Base-by-base conservation (phyloP, 345 rosid genomes). In the Boechera stricta region DNA sequence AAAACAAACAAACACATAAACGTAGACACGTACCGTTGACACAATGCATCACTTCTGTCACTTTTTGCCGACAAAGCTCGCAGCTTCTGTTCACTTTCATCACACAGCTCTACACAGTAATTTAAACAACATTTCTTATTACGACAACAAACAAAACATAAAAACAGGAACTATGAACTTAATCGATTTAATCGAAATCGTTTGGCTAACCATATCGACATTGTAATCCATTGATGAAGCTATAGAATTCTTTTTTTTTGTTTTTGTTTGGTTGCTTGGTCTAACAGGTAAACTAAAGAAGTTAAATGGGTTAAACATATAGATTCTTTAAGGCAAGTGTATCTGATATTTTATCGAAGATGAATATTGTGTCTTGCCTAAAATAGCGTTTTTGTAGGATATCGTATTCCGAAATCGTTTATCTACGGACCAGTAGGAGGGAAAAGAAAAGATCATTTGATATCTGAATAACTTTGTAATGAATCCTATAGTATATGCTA, bases 81-180 rank as follows among this genome's bases (percentile, higher is more conserved):
- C 81, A 77, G 61, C 15, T 29, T 64, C 62, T 64, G 52, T 77
- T 71, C 72, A 71, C 72, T 71, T 71, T 71, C 60, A 77, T 77
- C 47, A 45, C 77, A 48, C 67, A 71, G 29, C 60, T 77, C 77
- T 77, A 71, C 61, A 69, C 6, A 59, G 48, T 52, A 1, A 16
- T 18, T 32, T 7, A 49, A 41, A 49, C 45, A 64, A 42, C 26
- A 44, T 53, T 53, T 12, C 28, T 18, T 36, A 33, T 53, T 12
- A 39, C 15, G 12, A 16, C 5, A 7, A 18, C 6, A 8, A 44
- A 24, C 2, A 5, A 0, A 0, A 32, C 32, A 52, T 33, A 42
- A 11, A 31, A 15, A 51, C 24, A 15, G 0, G 44, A 6, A 57
- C 4, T 0, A 5, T 42, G 47, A 38, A 49, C 6, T 26, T 1